Base-by-base conservation (phyloP, 83 land plant species). In the Diphasiastrum complanatum region DNA sequence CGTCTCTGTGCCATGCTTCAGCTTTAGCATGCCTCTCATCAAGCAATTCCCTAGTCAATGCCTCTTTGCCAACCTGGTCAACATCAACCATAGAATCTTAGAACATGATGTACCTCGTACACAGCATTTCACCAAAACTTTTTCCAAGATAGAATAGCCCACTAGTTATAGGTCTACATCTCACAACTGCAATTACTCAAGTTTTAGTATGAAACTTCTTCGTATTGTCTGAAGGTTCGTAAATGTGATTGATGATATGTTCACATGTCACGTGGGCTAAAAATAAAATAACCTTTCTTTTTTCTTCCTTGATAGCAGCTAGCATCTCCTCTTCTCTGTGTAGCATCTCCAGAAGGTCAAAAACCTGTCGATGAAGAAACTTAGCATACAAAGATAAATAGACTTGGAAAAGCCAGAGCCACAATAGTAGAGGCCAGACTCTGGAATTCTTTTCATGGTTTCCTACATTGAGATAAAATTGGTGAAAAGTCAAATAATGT, bases 261-360 rank as follows among this genome's bases (percentile, higher is more conserved):
- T 47, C 47, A 50, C 81, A 73, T 32, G 34, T 78, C 56, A 71
- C 83, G 48, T 80, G 78, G 34, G 85, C 62, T 49, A 81, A 70
- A 63, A 71, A 54, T 31, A 23, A 38, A 61, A 28, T 23, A 25
- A 54, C 58, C 58, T 54, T 25, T 5, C 16, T 19, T 11, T 14
- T 54, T 54, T 54, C 57, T 34, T 47, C 50, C 23, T 47, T 48
- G 4, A 52, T 27, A 11, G 29, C 58, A 16, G 37, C 29, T 51
- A 95, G 81, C 85, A 95, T 84, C 46, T 89, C 97, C 65, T 90
- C 93, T 68, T 95, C 99, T 69, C 79, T 80, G 74, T 95, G 82
- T 23, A 90, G 82, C 87, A 87, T 85, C 35, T 95, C 99, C 61
- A 84, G 55, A 20, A 95, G 73, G 76, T 95, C 99, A 70, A 86